A percentile compares a stretch with the other conserved stretches of the same genome.
Conservation (phyloP, 2,329 filamentous ascomycete species). For the Phyllosticta ampelicida region DNA sequence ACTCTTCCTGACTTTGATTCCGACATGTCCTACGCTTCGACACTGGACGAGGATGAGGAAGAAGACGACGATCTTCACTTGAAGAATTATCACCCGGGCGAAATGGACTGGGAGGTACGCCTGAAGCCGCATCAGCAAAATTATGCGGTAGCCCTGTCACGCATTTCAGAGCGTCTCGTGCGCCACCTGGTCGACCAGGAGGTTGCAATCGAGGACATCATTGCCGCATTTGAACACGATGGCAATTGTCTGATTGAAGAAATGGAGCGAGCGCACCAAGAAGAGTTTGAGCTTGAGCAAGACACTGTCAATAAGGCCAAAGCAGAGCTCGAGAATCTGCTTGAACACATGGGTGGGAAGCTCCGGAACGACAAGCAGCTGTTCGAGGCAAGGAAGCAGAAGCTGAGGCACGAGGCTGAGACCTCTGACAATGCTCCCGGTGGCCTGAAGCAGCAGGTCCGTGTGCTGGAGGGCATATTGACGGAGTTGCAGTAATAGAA, state of each 20-base stretch:
- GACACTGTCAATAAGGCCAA: neutral
- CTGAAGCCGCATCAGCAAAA: conserved; percentile 30
- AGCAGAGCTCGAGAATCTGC: neutral
- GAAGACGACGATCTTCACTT: neutral
- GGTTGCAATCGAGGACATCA: conserved; percentile 32
- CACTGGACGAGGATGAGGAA: neutral
- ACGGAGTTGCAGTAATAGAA: neutral
- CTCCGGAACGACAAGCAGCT: neutral
- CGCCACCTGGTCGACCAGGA: conserved; percentile 38
- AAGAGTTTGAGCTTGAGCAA: conserved; percentile 8
- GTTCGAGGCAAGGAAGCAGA: neutral
- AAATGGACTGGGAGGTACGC: conserved; percentile 28
- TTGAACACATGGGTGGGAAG: neutral
- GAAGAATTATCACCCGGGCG: conserved; percentile 16
- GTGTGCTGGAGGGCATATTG: neutral
- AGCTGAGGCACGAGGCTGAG: neutral
- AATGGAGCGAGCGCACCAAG: conserved; percentile 30
- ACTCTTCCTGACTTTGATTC: neutral
- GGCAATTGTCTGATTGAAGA: conserved; percentile 34
- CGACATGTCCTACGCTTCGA: neutral
- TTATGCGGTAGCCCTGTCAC: conserved; percentile 28
- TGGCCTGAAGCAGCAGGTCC: neutral
- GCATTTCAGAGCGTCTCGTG: conserved; percentile 33
- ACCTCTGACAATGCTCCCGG: neutral
- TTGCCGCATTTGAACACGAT: conserved; percentile 34